A percentile compares a stretch with the other conserved stretches of the same genome.
Evolutionary conservation across 169 alveolate species (phyloP).

Genomic region (Condylostoma magnum): DNA sequence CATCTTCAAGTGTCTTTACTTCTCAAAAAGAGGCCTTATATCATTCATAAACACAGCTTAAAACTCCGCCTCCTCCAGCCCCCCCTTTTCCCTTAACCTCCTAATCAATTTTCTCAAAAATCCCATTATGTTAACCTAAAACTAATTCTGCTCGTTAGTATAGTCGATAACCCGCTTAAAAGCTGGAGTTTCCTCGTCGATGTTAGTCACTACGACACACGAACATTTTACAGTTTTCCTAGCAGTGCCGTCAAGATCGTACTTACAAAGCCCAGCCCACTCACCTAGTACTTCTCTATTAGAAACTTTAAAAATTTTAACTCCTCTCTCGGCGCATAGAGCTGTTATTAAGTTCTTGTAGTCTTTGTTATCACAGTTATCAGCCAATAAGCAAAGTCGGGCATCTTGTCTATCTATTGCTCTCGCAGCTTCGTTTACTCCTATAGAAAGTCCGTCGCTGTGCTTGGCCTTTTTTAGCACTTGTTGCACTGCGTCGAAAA

Average conservation of each 20-base stretch:
- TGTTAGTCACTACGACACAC: constrained; percentile 1
- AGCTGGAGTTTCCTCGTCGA: constrained; percentile 30
- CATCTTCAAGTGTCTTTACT: no score
- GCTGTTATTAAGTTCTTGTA: constrained; percentile 9
- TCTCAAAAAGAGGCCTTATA: no score
- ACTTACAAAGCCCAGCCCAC: constrained; percentile 28
- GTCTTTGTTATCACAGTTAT: constrained; percentile 14
- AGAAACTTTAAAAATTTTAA: constrained; percentile 4
- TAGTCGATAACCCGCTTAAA: no score
- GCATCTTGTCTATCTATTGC: constrained; percentile 27
- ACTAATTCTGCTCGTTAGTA: no score
- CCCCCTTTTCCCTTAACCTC: no score
- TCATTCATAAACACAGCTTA: no score
- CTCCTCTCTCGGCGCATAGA: constrained; percentile 25
- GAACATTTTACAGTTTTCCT: constrained; percentile 18
- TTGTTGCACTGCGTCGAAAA: constrained; percentile 10
- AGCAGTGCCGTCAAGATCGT: constrained; percentile 22
- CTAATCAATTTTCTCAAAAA: no score
- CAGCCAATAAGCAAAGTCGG: constrained; percentile 22
- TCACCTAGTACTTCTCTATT: constrained; percentile 11
- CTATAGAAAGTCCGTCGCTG: constrained; percentile 26
- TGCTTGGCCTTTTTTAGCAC: constrained; percentile 25
- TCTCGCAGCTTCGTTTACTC: constrained; percentile 29
- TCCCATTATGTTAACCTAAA: no score
- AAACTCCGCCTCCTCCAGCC: no score